Evolutionary conservation across 2,329 filamentous ascomycete genomes (phyloP).

Genomic region (Colletotrichum chrysophilum): DNA sequence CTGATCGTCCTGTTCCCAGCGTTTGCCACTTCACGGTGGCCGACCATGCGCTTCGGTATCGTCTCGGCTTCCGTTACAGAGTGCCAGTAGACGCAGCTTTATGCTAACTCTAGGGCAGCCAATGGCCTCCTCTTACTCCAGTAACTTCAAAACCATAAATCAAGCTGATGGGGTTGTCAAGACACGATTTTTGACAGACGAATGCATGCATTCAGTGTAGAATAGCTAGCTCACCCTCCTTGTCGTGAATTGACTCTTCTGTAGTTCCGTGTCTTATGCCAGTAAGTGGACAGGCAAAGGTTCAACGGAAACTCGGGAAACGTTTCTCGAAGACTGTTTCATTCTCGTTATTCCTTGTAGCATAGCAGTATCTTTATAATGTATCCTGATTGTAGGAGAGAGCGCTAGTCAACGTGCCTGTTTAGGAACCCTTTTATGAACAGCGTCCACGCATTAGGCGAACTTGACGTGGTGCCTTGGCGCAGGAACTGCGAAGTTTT

Average conservation of each 20-base stretch:
- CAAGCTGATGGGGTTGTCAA: neutral
- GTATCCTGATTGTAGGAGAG: neutral
- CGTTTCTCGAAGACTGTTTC: neutral
- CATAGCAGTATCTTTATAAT: rapidly evolving
- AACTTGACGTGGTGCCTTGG: neutral
- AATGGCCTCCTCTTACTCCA: neutral
- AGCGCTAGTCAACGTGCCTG: rapidly evolving
- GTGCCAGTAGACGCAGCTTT: neutral
- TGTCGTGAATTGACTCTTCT: neutral
- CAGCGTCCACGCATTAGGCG: neutral
- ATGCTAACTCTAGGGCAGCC: neutral
- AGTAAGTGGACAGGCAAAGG: neutral
- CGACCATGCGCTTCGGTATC: neutral
- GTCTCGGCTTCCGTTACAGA: neutral
- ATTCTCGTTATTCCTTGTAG: neutral
- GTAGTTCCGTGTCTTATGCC: neutral
- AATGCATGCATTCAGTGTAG: neutral
- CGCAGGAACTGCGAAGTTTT: neutral
- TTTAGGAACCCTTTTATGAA: neutral
- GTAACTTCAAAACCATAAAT: no score
- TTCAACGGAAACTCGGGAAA: neutral
- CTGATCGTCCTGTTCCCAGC: neutral
- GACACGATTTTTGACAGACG: rapidly evolving
- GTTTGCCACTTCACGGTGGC: neutral
- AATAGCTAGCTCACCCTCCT: neutral